Evolutionary conservation across 2,329 filamentous ascomycete genomes (phyloP), one percentile per base, ranked within the genome.

Genomic region (Talaromyces funiculosus): DNA sequence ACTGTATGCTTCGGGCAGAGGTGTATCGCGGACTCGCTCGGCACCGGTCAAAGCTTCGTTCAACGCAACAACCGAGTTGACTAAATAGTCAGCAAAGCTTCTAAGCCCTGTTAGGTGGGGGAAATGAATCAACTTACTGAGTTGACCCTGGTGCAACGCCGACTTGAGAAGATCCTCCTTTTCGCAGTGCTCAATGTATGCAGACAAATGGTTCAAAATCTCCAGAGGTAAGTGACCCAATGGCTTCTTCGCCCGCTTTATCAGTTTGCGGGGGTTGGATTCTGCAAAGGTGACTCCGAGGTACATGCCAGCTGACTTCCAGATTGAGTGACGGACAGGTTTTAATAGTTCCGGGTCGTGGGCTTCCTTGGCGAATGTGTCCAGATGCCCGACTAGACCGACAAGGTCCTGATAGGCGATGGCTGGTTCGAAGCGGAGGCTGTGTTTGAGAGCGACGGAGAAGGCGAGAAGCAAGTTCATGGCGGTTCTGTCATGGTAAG

Each of bases 211-310:
- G 69, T 82, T 88, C 31, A 94, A 79, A 57, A 94, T 89, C 72
- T 95, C 90, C 8, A 93, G 80, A 0, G 90, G 90, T n/a, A 93
- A 80, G 72, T 95, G 92, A 59, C 90, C 90, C 12, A 93, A 81
- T 1, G 90, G 89, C 66, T 83, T 84, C 64, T 84, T 82, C 14
- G 89, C 84, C 45, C 83, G 82, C 81, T 94, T 94, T 73, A 94
- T 80, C 49, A 83, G 75, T 77, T 92, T 92, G 61, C 89, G 83
- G 0, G 90, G 90, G 75, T 94, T 94, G 57, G 86, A 89, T 61
- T 85, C 82, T 4, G 90, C 89, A 68, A 93, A 90, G 0, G 88
- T 85, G 5, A 95, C 74, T 3, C 90, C 90, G 0, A 95, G 82
- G 65, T 89, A 90, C 69, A 90, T 86, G 49, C 90, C 90, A 1